These are phyloP conservation scores for Cladophialophora carrionii DNA, from an alignment of 2,329 filamentous ascomycete species.

Conservation along the genomic window DNA sequence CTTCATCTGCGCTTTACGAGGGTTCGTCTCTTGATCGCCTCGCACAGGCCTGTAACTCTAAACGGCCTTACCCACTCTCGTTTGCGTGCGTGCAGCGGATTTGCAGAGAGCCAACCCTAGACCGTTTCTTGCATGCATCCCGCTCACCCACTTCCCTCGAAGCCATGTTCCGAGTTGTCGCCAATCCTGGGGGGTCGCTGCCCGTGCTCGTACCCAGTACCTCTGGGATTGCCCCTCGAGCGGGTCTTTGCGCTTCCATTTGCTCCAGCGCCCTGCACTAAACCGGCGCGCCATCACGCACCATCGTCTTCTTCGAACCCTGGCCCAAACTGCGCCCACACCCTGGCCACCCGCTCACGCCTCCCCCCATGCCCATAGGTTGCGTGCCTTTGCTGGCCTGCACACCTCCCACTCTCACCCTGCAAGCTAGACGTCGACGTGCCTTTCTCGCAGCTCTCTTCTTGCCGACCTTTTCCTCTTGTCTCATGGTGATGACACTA, in stretches of 20 bases:
- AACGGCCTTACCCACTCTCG: slow-evolving; percentile 10
- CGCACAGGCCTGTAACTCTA: slow-evolving; percentile 8
- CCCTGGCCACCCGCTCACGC: slow-evolving; percentile 28
- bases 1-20: neutral
- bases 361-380: slow-evolving; percentile 30
- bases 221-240: slow-evolving; percentile 27
- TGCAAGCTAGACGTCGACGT: slow-evolving; percentile 20
- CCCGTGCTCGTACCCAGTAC: slow-evolving; percentile 9
- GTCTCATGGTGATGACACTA: slow-evolving; percentile 34
- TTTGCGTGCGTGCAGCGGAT: neutral
- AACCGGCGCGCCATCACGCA: slow-evolving; percentile 21
- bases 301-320: slow-evolving; percentile 25
- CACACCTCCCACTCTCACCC: slow-evolving; percentile 27
- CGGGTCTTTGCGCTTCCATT: slow-evolving; percentile 17
- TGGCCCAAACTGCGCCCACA: slow-evolving; percentile 27
- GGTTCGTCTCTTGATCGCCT: slow-evolving; percentile 3
- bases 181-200: slow-evolving; percentile 15
- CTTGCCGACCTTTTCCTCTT: slow-evolving; percentile 27
- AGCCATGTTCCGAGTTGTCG: slow-evolving; percentile 15
- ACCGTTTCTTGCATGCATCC: slow-evolving; percentile 8
- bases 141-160: slow-evolving; percentile 13
- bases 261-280: slow-evolving; percentile 22
- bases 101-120: slow-evolving; percentile 1
- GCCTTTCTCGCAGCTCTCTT: slow-evolving; percentile 18
- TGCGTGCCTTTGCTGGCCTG: slow-evolving; percentile 28